Evolutionary conservation across 2,329 filamentous ascomycete genomes (phyloP), one percentile per base, ranked within the genome.

Genomic region (Cadophora luteo-olivacea): DNA sequence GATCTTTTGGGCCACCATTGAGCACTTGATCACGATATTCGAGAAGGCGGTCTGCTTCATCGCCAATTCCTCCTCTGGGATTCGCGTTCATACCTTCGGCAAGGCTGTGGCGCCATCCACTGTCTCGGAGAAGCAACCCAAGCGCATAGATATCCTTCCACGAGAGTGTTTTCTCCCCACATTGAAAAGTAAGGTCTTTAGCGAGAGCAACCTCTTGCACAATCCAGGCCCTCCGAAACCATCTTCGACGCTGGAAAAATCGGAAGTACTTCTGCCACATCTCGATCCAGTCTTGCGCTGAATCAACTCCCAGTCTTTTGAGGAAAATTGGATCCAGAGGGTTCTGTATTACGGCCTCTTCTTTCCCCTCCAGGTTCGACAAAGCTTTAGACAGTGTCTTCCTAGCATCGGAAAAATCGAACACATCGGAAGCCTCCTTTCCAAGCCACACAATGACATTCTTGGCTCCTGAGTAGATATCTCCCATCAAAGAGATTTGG

Each of bases 151-250:
- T 29, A n/a, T 55, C 52, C 29, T 55, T 55, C 52, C 52, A 55
- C 7, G 33, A 16, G 2, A 55, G 1, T 8, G 52, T 55, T 7
- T 55, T 55, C 16, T 55, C 29, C 4, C 41, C 60, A 51, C 60
- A 62, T 33, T 62, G 60, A 16, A 62, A 49, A 22, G n/a, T 48
- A 11, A 62, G 16, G 51, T 62, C 24, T 22, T 7, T 62, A 24
- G 60, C 41, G 12, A 65, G 54, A 38, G 64, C 64, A 5, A 65
- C 33, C 36, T 65, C 64, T 48, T 65, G 64, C 14, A 65, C 19
- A 22, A 65, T 60, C 64, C 64, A 65, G 12, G 64, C 64, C 25
- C 60, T 51, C 16, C 41, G 33, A 33, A 49, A 62, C 60, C 60
- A 62, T 14, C 41, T 62, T 29, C 60, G 45, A 16, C 41, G 60